These are phyloP conservation scores for Tulasnella sp. DNA, from an alignment of 768 basidiomycete genomes.

Conservation along the genomic window DNA sequence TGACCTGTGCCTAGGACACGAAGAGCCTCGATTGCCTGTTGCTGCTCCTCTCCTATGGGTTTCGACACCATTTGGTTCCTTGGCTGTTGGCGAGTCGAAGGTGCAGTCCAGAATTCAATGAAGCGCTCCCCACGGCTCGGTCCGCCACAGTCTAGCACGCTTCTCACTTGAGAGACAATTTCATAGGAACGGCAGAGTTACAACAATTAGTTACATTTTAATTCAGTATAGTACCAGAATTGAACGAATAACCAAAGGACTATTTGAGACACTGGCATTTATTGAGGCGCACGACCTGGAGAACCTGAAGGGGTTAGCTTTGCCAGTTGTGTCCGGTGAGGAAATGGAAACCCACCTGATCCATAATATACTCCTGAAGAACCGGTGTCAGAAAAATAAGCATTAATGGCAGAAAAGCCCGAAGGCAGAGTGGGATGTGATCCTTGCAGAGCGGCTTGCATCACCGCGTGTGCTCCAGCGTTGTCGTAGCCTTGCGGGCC, in stretches of 20 bases:
- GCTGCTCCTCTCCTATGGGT: not conserved
- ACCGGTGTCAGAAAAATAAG: not conserved
- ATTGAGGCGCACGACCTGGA: not conserved
- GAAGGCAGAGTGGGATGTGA: not conserved
- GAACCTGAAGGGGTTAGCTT: not conserved
- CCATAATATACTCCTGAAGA: not conserved
- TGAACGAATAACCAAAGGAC: not conserved
- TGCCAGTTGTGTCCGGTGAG: not conserved
- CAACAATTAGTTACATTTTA: not conserved
- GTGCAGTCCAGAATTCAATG: constrained; percentile 18
- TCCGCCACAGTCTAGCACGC: too few species aligned
- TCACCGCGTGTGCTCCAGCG: not conserved
- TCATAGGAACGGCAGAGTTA: not conserved
- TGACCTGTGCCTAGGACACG: constrained; percentile 6
- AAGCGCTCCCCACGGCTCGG: constrained; percentile 6
- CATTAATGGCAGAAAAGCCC: not conserved
- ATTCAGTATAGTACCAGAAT: not conserved
- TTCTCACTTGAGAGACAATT: not conserved
- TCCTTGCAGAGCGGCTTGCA: not conserved
- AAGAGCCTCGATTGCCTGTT: constrained; percentile 11
- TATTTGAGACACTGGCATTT: not conserved
- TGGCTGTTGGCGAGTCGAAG: not conserved
- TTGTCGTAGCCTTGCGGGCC: not conserved
- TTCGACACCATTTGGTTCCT: constrained; percentile 1
- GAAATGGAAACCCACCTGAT: not conserved